A percentile compares a stretch with the other conserved stretches of the same genome.
These are phyloP conservation scores for Rosa rugosa DNA, from an alignment of 306 rosid species.

Conservation along the genomic window DNA sequence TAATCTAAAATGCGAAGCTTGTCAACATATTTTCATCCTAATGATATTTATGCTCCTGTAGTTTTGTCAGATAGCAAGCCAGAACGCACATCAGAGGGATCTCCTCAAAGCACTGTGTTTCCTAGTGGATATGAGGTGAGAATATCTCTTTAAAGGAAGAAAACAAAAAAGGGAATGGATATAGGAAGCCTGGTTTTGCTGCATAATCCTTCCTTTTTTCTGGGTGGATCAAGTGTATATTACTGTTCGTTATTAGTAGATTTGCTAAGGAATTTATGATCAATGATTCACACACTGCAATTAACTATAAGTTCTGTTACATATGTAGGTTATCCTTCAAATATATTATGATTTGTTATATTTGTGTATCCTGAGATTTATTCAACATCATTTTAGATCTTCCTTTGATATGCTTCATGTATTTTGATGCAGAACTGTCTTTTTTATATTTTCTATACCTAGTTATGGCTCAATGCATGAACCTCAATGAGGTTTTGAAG, in stretches of 20 bases:
- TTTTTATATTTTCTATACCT: too few relatives aligned
- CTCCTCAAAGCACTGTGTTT: constrained; percentile 55
- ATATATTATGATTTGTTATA: too few relatives aligned
- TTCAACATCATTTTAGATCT: too few relatives aligned
- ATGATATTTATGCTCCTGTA: constrained; percentile 32
- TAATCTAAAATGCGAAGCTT: not conserved
- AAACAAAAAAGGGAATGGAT: not conserved
- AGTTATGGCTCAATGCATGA: too few relatives aligned
- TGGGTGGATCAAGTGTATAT: not conserved
- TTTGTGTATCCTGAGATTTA: too few relatives aligned
- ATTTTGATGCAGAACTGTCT: too few relatives aligned
- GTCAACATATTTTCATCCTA: constrained; percentile 13
- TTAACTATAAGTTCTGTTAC: not conserved
- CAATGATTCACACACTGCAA: not conserved
- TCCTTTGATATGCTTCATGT: too few relatives aligned
- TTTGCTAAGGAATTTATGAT: not conserved
- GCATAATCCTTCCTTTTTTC: not conserved
- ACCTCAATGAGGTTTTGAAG: too few relatives aligned
- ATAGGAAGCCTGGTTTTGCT: not conserved
- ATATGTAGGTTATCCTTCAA: not conserved
- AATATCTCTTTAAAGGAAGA: constrained; percentile 13
- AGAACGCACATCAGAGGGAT: constrained; percentile 47
- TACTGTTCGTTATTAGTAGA: not conserved
- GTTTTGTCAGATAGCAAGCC: constrained; percentile 44
- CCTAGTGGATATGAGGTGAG: constrained; percentile 93